phyloP scores from a whole-genome alignment of 2,329 filamentous ascomycete species.

The Blumeria graminis region DNA sequence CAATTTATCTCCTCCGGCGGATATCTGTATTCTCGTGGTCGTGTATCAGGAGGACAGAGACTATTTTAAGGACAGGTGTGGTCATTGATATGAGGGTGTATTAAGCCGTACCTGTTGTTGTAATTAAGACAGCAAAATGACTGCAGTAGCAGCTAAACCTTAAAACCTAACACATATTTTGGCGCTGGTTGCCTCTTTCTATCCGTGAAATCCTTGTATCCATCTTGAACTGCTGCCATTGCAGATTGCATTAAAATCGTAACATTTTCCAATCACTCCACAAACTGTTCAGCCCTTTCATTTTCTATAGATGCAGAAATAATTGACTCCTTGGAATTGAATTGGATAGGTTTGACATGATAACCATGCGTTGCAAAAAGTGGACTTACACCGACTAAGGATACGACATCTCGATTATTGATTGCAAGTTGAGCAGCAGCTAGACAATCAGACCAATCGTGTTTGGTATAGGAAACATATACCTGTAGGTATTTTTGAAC shows the following conservation, averaged over 20 bases:
- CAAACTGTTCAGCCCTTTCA: neutral
- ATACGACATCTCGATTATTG: slow-evolving; percentile 1
- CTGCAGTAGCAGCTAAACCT: no score
- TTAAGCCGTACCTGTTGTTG: no score
- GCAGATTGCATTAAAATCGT: neutral
- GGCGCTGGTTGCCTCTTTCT: no score
- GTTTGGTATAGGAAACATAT: neutral
- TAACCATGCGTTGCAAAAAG: neutral
- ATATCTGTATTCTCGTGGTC: no score
- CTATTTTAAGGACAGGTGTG: no score
- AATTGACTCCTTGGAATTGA: neutral
- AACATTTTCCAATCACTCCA: neutral
- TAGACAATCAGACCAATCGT: slow-evolving; percentile 1
- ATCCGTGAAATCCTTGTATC: no score
- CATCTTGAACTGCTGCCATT: no score
- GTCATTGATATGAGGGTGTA: no score
- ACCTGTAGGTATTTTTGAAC: neutral
- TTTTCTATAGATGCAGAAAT: neutral
- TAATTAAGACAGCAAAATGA: no score
- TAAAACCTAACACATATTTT: no score
- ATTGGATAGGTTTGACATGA: neutral
- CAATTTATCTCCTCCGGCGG: no score
- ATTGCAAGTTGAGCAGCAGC: neutral
- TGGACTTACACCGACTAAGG: neutral
- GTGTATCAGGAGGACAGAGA: no score